Conservation (phyloP, 768 basidiomycete species). For the Phylloporus rhodoxanthus region DNA sequence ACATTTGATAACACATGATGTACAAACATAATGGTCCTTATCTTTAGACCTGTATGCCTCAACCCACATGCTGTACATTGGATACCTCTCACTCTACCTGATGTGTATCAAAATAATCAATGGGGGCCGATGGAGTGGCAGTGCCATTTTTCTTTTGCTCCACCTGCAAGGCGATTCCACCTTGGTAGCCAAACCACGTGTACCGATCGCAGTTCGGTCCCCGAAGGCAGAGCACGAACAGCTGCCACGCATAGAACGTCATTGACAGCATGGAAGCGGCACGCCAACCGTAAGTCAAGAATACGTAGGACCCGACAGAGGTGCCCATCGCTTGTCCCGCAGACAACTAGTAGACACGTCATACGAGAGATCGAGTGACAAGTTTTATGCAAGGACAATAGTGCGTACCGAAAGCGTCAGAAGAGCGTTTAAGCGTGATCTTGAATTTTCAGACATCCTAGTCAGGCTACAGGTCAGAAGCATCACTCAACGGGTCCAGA, state of each 20-base stretch:
- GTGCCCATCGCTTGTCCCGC: conserved; percentile 40
- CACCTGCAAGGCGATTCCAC: conserved; percentile 33
- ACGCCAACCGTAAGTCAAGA: conserved; percentile 36
- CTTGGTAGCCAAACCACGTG: conserved; percentile 59
- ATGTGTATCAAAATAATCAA: background rate
- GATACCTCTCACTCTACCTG: background rate
- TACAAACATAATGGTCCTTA: too few relatives aligned
- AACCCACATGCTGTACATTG: background rate
- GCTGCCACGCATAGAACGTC: conserved; percentile 30
- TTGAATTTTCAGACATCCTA: conserved; percentile 23
- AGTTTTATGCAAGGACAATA: background rate
- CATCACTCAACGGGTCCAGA: background rate
- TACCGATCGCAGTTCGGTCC: conserved; percentile 33
- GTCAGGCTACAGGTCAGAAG: conserved; percentile 1
- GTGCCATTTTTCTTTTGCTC: conserved; percentile 2
- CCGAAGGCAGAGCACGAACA: conserved; percentile 32
- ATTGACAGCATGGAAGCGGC: conserved; percentile 30
- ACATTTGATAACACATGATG: too few relatives aligned
- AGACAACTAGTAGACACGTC: conserved; percentile 17
- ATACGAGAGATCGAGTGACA: background rate
- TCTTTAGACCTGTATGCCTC: too few relatives aligned
- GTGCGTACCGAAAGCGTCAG: conserved; percentile 23
- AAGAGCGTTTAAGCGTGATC: conserved; percentile 27
- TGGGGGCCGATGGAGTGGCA: background rate
- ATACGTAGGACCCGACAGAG: conserved; percentile 36